These are phyloP conservation scores for Erythrophleum fordii DNA, from an alignment of 306 rosid species.

Conservation along the genomic window DNA sequence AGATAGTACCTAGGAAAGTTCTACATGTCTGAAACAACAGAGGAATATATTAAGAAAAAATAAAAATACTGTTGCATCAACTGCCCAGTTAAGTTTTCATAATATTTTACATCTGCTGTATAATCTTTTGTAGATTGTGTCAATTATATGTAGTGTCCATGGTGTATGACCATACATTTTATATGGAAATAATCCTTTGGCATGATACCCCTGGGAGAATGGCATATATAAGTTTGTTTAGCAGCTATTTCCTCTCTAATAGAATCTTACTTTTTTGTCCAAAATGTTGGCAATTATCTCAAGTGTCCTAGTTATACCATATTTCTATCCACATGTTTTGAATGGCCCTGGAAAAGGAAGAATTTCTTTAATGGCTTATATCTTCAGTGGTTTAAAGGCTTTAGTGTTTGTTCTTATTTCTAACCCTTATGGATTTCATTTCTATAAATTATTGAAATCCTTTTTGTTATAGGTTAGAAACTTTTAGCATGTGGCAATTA, in stretches of 20 bases:
- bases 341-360: constrained; percentile 13
- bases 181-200: not conserved
- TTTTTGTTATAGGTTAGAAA: not conserved
- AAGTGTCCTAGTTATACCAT: not conserved
- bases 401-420: constrained; percentile 14
- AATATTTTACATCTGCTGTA: not conserved
- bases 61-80: not conserved
- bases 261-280: not conserved
- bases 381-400: constrained; percentile 16
- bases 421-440: constrained; percentile 19
- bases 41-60: not conserved
- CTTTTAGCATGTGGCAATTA: not conserved
- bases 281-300: constrained; percentile 14
- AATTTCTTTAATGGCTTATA: constrained; percentile 11
- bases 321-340: not conserved
- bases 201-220: constrained; percentile 4
- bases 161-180: not conserved
- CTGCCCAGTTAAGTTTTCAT: not conserved
- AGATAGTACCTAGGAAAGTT: constrained; percentile 1
- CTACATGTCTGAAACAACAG: constrained; percentile 15
- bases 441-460: not conserved
- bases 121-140: not conserved
- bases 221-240: not conserved
- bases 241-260: not conserved
- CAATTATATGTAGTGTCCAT: constrained; percentile 2